These are phyloP conservation scores for Obelidium mucronatum DNA, from an alignment of 192 early-diverging fungal genomes.

Conservation along the genomic window DNA sequence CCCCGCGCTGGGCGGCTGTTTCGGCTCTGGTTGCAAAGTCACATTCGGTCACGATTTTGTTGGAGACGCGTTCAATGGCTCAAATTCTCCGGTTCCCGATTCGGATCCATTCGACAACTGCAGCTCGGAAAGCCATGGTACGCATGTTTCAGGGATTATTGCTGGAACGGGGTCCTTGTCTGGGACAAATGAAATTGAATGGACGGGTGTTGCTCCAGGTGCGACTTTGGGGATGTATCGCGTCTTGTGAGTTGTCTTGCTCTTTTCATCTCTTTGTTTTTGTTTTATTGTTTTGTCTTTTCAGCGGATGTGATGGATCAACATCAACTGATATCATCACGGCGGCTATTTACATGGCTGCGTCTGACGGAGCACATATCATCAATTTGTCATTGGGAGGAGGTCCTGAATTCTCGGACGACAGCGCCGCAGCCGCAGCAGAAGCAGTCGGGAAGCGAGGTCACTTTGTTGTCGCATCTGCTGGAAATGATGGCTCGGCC, in stretches of 20 bases:
- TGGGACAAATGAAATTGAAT: slow-evolving; percentile 19
- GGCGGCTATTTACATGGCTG: slow-evolving; percentile 75
- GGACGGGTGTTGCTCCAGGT: slow-evolving; percentile 79
- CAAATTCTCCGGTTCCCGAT: slow-evolving; percentile 35
- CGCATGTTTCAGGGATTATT: slow-evolving; percentile 58
- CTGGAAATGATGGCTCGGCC: slow-evolving; percentile 76
- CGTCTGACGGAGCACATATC: slow-evolving; percentile 75
- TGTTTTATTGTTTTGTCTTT: not conserved
- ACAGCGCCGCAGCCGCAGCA: slow-evolving; percentile 63
- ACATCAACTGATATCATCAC: slow-evolving; percentile 78
- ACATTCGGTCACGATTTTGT: slow-evolving; percentile 48
- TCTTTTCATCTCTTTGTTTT: not conserved
- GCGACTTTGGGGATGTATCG: slow-evolving; percentile 82
- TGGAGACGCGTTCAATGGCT: slow-evolving; percentile 46
- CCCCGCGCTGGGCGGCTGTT: slow-evolving; percentile 57
- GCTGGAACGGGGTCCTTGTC: slow-evolving; percentile 42
- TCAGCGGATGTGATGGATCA: slow-evolving; percentile 66
- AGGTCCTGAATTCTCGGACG: slow-evolving; percentile 66
- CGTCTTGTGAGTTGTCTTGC: slow-evolving; percentile 45
- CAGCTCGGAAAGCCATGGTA: slow-evolving; percentile 50
- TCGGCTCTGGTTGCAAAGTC: slow-evolving; percentile 47
- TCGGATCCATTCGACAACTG: slow-evolving; percentile 58
- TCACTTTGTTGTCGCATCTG: slow-evolving; percentile 66
- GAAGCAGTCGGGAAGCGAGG: slow-evolving; percentile 55
- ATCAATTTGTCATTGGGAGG: slow-evolving; percentile 85